phyloP scores from a whole-genome alignment of 202 grass and related monocot species.

The Zoysia matrella region DNA sequence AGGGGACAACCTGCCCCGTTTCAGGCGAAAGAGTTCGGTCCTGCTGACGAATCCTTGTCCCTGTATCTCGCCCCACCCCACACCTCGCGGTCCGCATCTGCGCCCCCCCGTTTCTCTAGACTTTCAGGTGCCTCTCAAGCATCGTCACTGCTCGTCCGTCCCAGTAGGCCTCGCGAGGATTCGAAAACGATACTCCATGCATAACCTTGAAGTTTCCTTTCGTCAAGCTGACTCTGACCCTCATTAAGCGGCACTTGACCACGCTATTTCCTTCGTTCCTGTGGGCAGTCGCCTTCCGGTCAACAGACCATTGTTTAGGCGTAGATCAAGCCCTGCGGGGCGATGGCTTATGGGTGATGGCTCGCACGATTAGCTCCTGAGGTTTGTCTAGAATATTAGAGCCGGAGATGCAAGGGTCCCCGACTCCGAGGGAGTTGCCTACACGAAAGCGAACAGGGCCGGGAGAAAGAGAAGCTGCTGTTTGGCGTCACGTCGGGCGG shows the following conservation, averaged over 20 bases:
- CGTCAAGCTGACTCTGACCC: slow-evolving; percentile 29
- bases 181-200: too few relatives aligned
- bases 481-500: neutral
- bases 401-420: neutral
- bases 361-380: neutral
- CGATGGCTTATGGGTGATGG: neutral
- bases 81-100: too few relatives aligned
- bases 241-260: neutral
- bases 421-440: neutral
- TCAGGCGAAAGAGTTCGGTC: too few relatives aligned
- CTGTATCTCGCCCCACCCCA: too few relatives aligned
- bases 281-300: neutral
- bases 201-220: slow-evolving; percentile 13
- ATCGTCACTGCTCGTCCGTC: too few relatives aligned
- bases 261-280: neutral
- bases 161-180: too few relatives aligned
- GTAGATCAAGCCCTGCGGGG: neutral
- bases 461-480: too few relatives aligned
- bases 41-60: too few relatives aligned
- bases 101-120: too few relatives aligned
- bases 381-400: too few relatives aligned
- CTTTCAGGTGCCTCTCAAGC: too few relatives aligned
- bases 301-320: neutral
- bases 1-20: too few relatives aligned
- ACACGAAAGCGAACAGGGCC: neutral